Evolutionary conservation across 2,329 filamentous ascomycete genomes (phyloP).

Genomic region (Alternaria dauci): DNA sequence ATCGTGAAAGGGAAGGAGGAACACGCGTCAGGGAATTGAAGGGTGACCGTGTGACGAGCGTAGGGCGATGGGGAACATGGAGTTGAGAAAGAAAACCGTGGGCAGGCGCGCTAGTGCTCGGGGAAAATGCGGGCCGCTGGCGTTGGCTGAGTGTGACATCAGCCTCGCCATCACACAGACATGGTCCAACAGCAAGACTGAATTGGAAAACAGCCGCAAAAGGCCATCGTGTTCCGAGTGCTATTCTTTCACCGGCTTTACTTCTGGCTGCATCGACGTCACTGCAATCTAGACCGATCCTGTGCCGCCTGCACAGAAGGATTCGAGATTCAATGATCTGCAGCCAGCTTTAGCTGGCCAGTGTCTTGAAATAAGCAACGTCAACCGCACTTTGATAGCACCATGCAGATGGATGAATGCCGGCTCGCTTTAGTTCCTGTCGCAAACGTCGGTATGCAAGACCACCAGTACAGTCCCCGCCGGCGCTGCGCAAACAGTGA

Average conservation of each 20-base stretch:
- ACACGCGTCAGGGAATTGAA: constrained; percentile 33
- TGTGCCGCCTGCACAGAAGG: constrained; percentile 1
- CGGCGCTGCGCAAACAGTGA: background rate
- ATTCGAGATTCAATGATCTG: constrained; percentile 13
- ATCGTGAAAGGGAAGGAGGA: constrained; percentile 21
- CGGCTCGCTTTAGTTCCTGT: background rate
- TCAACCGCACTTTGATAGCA: background rate
- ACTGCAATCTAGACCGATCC: background rate
- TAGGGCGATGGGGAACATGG: constrained; percentile 14
- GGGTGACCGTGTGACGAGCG: constrained; percentile 34
- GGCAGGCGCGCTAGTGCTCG: constrained; percentile 32
- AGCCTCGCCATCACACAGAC: constrained; percentile 8
- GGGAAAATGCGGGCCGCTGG: constrained; percentile 32
- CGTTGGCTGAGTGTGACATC: constrained; percentile 19
- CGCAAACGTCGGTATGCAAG: no score
- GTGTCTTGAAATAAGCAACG: background rate
- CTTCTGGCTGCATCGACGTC: background rate
- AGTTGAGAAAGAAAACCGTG: constrained; percentile 32
- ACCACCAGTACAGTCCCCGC: background rate
- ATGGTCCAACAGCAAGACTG: background rate
- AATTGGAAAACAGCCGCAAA: background rate
- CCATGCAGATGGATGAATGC: background rate
- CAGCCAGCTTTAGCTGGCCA: constrained; percentile 5
- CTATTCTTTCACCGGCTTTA: background rate
- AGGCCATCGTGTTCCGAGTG: background rate